Base-by-base conservation (phyloP, 495 filamentous ascomycete species). In the Penicillium lividum region DNA sequence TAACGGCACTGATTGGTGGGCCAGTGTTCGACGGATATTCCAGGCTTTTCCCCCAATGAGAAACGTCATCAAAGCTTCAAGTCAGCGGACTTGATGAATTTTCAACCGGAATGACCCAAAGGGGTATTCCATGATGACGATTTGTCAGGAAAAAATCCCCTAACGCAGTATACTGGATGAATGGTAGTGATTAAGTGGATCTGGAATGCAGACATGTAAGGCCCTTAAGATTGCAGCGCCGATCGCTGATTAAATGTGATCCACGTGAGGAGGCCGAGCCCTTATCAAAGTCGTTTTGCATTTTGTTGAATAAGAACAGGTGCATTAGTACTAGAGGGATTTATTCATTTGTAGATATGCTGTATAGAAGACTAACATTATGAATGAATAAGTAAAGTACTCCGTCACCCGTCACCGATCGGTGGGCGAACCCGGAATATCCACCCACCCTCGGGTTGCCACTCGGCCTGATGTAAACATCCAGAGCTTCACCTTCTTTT, bases 391-490 rank as follows among this genome's bases (percentile, higher is more conserved):
- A 13, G 38, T 40, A 40, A 25, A 30, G 7, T 27, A 52, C 34
- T 28, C 9, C 9, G 33, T 48, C 22, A 22, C 22, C 9, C 9
- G 33, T 48, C 22, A 22, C 22, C 22, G 22, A 22, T 22, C 22
- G 22, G 22, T 22, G 22, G 38, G 38, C 38, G 43, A 56, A 58
- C 25, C 56, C 47, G 55, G 47, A 25, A 63, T 63, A 63, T 63
- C 65, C 63, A 68, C 62, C 65, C 63, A 68, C 62, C 60, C 61
- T 63, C 45, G 58, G 62, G 36, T 68, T 56, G 66, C 66, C 66
- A 68, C 65, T 57, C 48, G 18, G 56, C 36, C 58, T 63, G 60
- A 67, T 56, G 58, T 67, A 56, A 67, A 67, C 59, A 62, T 36
- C 33, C 9, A 11, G 11, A 58, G 40, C 27, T 46, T 34, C 42